phyloP scores from a whole-genome alignment of 805 yeast species.

The Saturnispora quitensis region DNA sequence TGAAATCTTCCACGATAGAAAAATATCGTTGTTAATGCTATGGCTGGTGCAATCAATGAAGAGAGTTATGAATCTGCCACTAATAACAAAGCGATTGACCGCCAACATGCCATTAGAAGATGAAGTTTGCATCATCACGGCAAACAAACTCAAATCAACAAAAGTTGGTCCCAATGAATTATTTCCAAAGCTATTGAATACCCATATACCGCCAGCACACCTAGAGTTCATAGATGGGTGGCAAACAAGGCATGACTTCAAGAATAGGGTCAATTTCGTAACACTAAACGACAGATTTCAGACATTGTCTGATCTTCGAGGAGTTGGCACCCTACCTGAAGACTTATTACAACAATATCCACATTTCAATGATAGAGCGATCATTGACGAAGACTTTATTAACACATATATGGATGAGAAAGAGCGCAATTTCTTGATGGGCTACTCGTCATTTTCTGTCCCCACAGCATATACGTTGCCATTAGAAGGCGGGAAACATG shows the following conservation, averaged over 20 bases:
- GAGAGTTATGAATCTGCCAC: constrained; percentile 21
- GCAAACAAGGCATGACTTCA: constrained; percentile 25
- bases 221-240: constrained; percentile 28
- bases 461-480: constrained; percentile 21
- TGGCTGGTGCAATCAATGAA: constrained; percentile 26
- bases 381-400: constrained; percentile 17
- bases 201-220: constrained; percentile 19
- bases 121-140: constrained; percentile 22
- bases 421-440: constrained; percentile 20
- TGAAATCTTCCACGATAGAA: constrained; percentile 23
- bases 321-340: constrained; percentile 18
- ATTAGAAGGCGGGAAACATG: constrained; percentile 21
- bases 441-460: constrained; percentile 28
- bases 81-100: constrained; percentile 13
- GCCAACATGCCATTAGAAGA: constrained; percentile 9
- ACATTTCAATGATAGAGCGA: constrained; percentile 14
- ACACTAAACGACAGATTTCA: constrained; percentile 18
- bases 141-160: constrained; percentile 20
- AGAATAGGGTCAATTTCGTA: constrained; percentile 23
- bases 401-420: constrained; percentile 15
- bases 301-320: constrained; percentile 18
- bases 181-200: constrained; percentile 10
- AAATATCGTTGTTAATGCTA: constrained; percentile 20
- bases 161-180: constrained; percentile 5
- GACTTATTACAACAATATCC: constrained; percentile 16